Base-by-base conservation (phyloP, 257 asterid genomes). In the Fraxinus excelsior region DNA sequence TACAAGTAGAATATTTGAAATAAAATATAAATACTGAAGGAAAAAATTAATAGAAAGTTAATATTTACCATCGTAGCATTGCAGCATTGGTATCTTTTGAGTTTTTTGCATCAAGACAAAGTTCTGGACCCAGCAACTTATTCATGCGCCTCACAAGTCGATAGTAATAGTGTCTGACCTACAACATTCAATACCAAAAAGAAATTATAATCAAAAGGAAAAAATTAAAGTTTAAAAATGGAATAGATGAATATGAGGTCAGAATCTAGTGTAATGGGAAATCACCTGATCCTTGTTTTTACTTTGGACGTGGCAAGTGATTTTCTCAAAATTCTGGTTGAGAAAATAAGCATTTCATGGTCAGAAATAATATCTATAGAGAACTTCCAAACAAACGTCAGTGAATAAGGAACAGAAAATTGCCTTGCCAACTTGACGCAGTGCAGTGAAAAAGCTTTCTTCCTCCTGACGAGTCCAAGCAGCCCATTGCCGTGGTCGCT, bases 401-500 rank as follows among this genome's bases (percentile, higher is more conserved):
- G 60, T 67, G 72, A 65, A 79, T 46, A 10, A 38, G 82, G 46
- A 76, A 78, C 76, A 81, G 79, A 46, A 76, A 38, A 76, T 86
- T 86, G 84, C 99, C 99, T 96, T 96, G 84, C 99, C 99, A 88
- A 91, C 96, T 88, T 88, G 99, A 72, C 99, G 97, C 73, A 96
- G 83, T 64, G 97, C 99, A 76, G 88, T 81, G 80, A 94, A 96
- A 83, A 96, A 96, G 77, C 96, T 89, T 84, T 96, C 99, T 85
- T 96, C 98, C 86, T 96, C 99, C 76, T 93, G 95, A 73, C 95
- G 97, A 56, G 99, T 96, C 99, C 99, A 96, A 80, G 99, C 99
- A 87, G 98, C 98, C 99, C 99, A 96, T 84, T 91, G 98, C 42
- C 99, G 94, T 10, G 98, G 90, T 80, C 80, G 96, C 79, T 80